These are phyloP conservation scores for Talaromyces sp. DNA, from an alignment of 2,329 filamentous ascomycete species.

Conservation along the genomic window DNA sequence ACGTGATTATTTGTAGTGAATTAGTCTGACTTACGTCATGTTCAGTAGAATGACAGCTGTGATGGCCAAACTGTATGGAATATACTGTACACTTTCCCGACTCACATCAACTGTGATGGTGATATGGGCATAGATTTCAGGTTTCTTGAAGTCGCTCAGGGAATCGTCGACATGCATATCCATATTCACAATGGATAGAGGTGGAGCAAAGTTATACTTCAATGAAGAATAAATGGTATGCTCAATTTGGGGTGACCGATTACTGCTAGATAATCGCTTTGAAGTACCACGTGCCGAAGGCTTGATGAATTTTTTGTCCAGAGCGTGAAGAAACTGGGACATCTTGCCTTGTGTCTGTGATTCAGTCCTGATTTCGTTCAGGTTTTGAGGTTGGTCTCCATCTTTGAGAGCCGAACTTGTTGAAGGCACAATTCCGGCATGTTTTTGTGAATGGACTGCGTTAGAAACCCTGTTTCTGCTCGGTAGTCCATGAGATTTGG, in stretches of 20 bases:
- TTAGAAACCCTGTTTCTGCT: background rate
- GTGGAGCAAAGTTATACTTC: slow-evolving; percentile 17
- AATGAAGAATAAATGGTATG: background rate
- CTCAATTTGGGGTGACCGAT: background rate
- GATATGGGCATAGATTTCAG: slow-evolving; percentile 35
- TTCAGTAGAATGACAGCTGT: slow-evolving; percentile 37
- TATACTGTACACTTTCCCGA: slow-evolving; percentile 17
- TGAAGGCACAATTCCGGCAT: background rate
- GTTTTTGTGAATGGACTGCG: background rate
- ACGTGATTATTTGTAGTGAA: background rate
- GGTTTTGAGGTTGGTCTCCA: background rate
- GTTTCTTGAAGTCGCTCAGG: slow-evolving; percentile 6
- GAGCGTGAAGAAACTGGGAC: slow-evolving; percentile 13
- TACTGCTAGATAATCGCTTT: slow-evolving; percentile 10
- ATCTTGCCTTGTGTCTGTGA: background rate
- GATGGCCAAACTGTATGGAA: slow-evolving; percentile 26
- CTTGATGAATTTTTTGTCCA: slow-evolving; percentile 11
- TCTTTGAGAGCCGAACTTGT: background rate
- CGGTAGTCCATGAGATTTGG: background rate
- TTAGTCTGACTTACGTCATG: slow-evolving; percentile 28
- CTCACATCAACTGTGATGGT: slow-evolving; percentile 29
- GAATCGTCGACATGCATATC: slow-evolving; percentile 15
- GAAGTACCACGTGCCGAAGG: slow-evolving; percentile 12
- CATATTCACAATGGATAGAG: slow-evolving; percentile 25
- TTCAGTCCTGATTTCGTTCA: background rate